Evolutionary conservation across 345 rosid species (phyloP).

Genomic region (Euphorbia tirucalli): DNA sequence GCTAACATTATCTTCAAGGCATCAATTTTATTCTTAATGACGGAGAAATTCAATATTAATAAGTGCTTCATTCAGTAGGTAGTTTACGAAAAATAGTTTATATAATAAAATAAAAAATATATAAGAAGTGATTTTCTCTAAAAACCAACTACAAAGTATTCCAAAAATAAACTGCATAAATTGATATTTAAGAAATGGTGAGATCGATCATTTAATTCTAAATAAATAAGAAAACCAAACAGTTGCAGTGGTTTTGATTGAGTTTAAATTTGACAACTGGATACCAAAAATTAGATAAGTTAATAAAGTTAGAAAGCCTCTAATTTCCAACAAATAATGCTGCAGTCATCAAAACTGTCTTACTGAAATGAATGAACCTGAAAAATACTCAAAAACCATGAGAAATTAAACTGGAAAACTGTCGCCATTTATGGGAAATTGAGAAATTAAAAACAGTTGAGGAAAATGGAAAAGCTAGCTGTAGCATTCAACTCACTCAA

Average conservation of each 20-base stretch:
- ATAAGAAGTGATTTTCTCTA: too few species aligned
- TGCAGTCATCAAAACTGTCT: conserved; percentile 13
- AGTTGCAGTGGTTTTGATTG: neutral
- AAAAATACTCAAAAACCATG: too few species aligned
- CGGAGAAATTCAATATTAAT: too few species aligned
- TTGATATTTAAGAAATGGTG: neutral
- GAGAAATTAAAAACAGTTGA: neutral
- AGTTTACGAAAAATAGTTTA: too few species aligned
- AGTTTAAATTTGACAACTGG: neutral
- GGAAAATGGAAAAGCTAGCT: neutral
- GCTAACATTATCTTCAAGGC: too few species aligned
- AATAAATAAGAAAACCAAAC: neutral
- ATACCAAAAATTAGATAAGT: neutral
- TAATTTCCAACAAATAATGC: conserved; percentile 5
- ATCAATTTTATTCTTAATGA: too few species aligned
- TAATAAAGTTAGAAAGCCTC: neutral
- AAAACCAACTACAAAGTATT: neutral
- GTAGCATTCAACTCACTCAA: neutral
- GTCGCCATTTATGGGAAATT: neutral
- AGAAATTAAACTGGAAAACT: too few species aligned
- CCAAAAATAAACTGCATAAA: neutral
- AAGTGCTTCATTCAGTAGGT: too few species aligned
- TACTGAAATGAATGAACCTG: conserved; percentile 2
- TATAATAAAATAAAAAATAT: too few species aligned
- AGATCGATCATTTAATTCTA: neutral